These are phyloP conservation scores for Hirsutella rhossiliensis DNA, from an alignment of 2,329 filamentous ascomycete genomes.

Conservation along the genomic window DNA sequence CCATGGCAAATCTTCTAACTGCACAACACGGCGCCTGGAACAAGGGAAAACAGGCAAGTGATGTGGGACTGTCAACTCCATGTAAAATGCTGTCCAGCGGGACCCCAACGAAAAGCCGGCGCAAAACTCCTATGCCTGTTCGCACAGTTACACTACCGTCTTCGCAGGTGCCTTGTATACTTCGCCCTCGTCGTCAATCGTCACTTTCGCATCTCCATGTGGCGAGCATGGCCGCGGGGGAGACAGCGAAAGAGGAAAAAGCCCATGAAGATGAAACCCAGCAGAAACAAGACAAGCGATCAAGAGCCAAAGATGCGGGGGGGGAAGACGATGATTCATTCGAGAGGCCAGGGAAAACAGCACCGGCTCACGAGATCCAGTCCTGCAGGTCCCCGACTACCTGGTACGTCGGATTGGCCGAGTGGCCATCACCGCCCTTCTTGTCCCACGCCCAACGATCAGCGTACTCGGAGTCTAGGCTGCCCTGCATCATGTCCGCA, in stretches of 20 bases:
- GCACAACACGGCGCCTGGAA: no score
- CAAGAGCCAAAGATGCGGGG: not conserved
- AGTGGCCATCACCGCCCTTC: constrained; percentile 25
- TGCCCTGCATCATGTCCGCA: constrained; percentile 32
- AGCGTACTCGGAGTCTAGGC: constrained; percentile 23
- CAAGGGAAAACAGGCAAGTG: no score
- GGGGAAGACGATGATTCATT: not conserved
- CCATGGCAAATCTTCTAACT: no score
- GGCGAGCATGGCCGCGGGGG: no score
- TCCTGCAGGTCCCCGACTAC: constrained; percentile 27
- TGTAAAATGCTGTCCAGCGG: no score
- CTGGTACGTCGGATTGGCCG: constrained; percentile 29
- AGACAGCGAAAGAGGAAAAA: no score
- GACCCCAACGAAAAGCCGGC: not conserved
- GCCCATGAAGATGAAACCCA: not conserved
- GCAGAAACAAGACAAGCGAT: not conserved
- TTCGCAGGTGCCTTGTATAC: not conserved
- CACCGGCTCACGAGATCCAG: constrained; percentile 16
- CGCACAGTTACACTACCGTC: constrained; percentile 4
- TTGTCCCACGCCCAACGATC: constrained; percentile 35
- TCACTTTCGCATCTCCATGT: not conserved
- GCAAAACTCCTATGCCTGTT: constrained; percentile 4
- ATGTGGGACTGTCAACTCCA: no score
- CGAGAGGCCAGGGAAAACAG: not conserved
- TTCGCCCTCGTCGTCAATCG: not conserved